These are phyloP conservation scores for Paspalum vaginatum DNA, from an alignment of 176 grass and related monocot genomes.

Conservation along the genomic window DNA sequence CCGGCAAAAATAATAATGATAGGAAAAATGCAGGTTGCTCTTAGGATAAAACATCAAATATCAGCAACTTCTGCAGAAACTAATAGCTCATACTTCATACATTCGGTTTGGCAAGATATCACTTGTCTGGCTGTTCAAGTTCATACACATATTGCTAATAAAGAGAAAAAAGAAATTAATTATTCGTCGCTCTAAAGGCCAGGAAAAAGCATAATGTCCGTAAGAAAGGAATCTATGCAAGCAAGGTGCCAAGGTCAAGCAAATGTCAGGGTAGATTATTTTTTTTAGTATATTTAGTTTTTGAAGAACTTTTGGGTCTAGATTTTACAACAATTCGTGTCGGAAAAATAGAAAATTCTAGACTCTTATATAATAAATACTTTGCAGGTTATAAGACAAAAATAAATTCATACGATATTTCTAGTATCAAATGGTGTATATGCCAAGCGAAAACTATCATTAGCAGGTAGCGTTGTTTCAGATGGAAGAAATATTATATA, in stretches of 20 bases:
- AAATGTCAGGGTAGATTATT: neutral
- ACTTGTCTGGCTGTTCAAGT: slow-evolving; percentile 4
- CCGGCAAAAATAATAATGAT: neutral
- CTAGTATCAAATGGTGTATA: neutral
- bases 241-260: neutral
- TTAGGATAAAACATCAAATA: slow-evolving; percentile 28
- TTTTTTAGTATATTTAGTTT: neutral
- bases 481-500: neutral
- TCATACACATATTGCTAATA: slow-evolving; percentile 3
- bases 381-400: neutral
- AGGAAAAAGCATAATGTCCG: neutral
- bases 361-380: neutral
- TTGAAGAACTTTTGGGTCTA: neutral
- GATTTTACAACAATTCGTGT: neutral
- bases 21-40: neutral
- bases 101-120: slow-evolving; percentile 7
- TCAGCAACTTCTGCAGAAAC: slow-evolving; percentile 10
- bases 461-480: neutral
- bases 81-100: neutral
- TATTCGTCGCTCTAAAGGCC: neutral
- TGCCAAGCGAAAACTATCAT: neutral
- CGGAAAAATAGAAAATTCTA: neutral
- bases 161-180: neutral
- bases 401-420: neutral
- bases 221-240: slow-evolving; percentile 5